Percentiles rank a stretch among this genome's conserved stretches.
Evolutionary conservation across 2,329 filamentous ascomycete species (phyloP).

Genomic region (Penicillium sp.): DNA sequence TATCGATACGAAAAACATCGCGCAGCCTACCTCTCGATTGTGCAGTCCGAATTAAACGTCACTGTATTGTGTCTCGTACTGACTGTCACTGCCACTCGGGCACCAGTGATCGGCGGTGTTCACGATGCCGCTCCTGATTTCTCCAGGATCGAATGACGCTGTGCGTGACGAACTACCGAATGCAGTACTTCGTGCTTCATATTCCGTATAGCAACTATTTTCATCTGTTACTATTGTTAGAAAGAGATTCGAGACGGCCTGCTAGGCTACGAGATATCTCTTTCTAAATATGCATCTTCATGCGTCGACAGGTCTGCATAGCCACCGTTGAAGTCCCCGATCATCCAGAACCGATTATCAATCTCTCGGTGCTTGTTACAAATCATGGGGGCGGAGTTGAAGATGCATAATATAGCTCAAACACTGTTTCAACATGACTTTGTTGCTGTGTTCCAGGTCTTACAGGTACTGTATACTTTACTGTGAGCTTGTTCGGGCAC

Average conservation of each 20-base stretch:
- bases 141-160: not conserved
- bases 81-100: slow-evolving; percentile 5
- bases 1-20: not conserved
- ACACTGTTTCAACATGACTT: not conserved
- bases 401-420: not conserved
- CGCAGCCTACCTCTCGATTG: not conserved
- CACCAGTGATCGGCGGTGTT: not conserved
- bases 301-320: slow-evolving; percentile 7
- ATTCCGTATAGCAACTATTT: not conserved
- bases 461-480: slow-evolving; percentile 3
- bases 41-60: not conserved
- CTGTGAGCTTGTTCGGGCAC: not conserved
- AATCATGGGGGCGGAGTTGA: not conserved
- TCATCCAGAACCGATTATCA: not conserved
- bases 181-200: not conserved
- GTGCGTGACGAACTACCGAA: not conserved
- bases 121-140: not conserved
- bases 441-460: not conserved
- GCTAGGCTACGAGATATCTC: slow-evolving; percentile 5
- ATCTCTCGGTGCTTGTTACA: not conserved
- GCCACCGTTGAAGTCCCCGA: slow-evolving; percentile 5
- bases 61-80: slow-evolving; percentile 1
- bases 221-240: slow-evolving; percentile 2
- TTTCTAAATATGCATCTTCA: not conserved
- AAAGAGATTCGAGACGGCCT: slow-evolving; percentile 3